Base-by-base conservation (phyloP, 331 rosid genomes). In the Pyrus hybrid region DNA sequence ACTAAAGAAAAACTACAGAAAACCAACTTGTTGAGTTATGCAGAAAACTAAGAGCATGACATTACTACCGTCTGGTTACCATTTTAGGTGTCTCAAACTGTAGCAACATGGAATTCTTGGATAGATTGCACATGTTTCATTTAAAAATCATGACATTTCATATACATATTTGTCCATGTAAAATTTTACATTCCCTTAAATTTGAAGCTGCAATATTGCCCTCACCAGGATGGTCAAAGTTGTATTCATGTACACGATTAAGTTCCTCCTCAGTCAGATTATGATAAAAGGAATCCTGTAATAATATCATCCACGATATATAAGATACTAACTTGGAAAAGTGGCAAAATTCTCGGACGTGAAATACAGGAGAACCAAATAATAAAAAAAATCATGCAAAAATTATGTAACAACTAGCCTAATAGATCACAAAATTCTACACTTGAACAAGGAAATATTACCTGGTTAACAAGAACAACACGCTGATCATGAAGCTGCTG, bases 401-500 rank as follows among this genome's bases (percentile, higher is more conserved):
- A n/a, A 62, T 61, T 5, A 49, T 13, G 56, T 49, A 49, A 18
- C 20, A 41, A n/a, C 62, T 9, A 28, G 26, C 64, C 49, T 74
- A 45, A 20, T 45, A 13, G 62, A 74, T 8, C 62, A 63, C 30
- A 29, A 74, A 21, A 29, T 9, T 62, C 35, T 43, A 73, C 60
- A 13, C 76, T 57, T 62, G 51, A 43, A 49, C 54, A 72, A 47
- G 60, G 62, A 77, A 37, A 62, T 13, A 13, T 71, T 71, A 92
- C 99, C 97, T 95, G 99, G 84, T 85, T 95, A 71, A 95, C 97
- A 80, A 92, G 97, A 79, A 95, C 97, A 35, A 92, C 97, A 17
- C 99, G 88, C 77, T 95, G 99, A 73, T 95, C 99, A 85, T 92
- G 99, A 84, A 95, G 99, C 79, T 95, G 99, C 80, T 95, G 99